phyloP scores from a whole-genome alignment of 73 alveolate species.

The Paramecium bursaria region DNA sequence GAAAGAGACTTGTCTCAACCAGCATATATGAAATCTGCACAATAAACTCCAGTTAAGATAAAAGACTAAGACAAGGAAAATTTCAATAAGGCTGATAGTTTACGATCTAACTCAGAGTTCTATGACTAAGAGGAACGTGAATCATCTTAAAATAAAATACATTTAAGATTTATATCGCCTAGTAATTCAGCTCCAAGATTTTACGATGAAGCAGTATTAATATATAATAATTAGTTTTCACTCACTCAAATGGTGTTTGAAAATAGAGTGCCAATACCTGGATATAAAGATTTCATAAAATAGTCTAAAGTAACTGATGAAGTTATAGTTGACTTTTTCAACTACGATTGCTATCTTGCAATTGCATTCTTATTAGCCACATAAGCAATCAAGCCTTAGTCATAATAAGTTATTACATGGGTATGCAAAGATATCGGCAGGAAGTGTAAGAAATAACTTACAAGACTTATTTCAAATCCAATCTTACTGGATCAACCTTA shows the following conservation, averaged over 20 bases:
- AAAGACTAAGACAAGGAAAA: background rate
- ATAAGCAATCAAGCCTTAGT: background rate
- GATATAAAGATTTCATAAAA: background rate
- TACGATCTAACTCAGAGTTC: background rate
- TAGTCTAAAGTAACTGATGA: background rate
- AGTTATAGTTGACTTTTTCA: conserved; percentile 10
- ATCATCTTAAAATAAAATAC: background rate
- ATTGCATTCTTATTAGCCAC: conserved; percentile 26
- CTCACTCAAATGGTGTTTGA: background rate
- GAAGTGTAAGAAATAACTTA: background rate
- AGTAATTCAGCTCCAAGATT: conserved; percentile 36
- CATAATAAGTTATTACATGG: conserved; percentile 35
- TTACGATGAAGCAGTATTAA: conserved; percentile 19
- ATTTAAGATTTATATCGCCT: background rate
- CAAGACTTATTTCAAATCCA: conserved; percentile 15
- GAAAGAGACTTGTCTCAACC: background rate
- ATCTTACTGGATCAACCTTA: conserved; percentile 5
- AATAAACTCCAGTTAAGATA: conserved; percentile 16
- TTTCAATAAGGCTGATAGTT: background rate
- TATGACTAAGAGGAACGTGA: background rate
- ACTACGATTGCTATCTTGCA: background rate
- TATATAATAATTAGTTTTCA: background rate
- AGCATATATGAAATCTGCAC: background rate
- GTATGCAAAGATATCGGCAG: background rate
- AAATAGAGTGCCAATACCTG: background rate